Evolutionary conservation across 768 basidiomycete species (phyloP), one percentile per base, ranked within the genome.

Genomic region (Suillus placidus): DNA sequence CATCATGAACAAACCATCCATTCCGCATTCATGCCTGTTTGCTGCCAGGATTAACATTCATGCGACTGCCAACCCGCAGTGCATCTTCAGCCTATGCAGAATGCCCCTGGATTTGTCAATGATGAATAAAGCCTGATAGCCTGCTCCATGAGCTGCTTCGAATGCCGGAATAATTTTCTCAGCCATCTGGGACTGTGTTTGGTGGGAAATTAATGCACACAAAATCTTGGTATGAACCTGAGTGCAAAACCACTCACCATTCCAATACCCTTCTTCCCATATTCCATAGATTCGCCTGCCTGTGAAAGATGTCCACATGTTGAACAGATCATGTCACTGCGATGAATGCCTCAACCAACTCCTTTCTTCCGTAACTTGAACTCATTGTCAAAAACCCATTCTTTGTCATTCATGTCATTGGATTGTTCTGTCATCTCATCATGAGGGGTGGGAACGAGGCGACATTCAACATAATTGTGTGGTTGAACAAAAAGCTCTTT

Each of bases 101-200:
- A 58, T 74, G 74, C 0, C 73, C 71, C 23, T 74, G 70, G 72
- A 76, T 30, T 72, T 73, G 43, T 76, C 71, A 40, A 74, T 61
- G 26, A 67, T 18, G 26, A 66, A 55, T n/a, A 66, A 34, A 9
- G 51, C 65, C 40, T 55, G 54, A 63, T 60, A 57, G 0, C 63
- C 49, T 75, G 76, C 71, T 71, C 42, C 77, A 74, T 65, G 76
- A 42, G 55, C 20, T 37, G 16, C 32, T 40, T 66, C 51, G 37
- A 66, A 66, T 34, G 60, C 51, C 37, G 60, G 60, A 61, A 66
- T 66, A 30, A 66, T 66, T 18, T 62, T 66, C 47, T 66, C 16
- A 3, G 42, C 16, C 42, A 42, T 42, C 42, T 42, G n/a, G 42
- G 42, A 42, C 30, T 37, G 7, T 47, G 51, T 62, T 32, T 9